Conservation (phyloP, 192 early-diverging fungal species). For the Funneliformis geosporum region DNA sequence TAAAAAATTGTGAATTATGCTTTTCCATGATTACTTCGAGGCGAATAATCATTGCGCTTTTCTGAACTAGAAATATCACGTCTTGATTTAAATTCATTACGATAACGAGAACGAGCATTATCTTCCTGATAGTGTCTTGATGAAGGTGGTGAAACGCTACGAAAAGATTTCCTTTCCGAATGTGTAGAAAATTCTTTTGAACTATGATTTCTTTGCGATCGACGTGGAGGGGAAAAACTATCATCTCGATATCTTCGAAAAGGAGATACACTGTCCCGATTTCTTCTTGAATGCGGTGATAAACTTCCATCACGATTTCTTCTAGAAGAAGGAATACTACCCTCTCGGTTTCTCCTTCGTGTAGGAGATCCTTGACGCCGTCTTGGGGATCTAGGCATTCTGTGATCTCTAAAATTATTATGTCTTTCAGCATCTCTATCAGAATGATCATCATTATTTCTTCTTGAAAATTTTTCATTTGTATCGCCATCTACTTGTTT, state of each 20-base stretch:
- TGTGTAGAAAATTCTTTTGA: not conserved
- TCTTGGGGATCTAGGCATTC: not conserved
- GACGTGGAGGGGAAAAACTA: not conserved
- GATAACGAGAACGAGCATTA: not conserved
- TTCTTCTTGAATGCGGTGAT: not conserved
- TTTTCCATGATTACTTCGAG: not conserved
- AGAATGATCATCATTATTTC: not conserved
- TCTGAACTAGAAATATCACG: not conserved
- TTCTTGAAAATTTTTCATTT: not conserved
- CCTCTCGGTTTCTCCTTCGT: not conserved
- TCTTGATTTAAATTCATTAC: not conserved
- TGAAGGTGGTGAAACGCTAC: not conserved
- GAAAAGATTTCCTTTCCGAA: not conserved
- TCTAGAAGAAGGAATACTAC: not conserved
- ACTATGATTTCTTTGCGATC: not conserved
- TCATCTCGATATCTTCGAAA: not conserved
- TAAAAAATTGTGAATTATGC: too few relatives aligned
- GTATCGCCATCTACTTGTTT: not conserved
- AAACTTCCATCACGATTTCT: not conserved
- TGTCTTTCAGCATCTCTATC: not conserved
- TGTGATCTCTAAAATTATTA: not conserved
- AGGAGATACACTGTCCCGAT: not conserved
- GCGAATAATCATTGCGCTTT: not conserved
- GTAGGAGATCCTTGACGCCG: not conserved
- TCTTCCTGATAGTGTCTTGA: not conserved